phyloP scores from a whole-genome alignment of 2,329 filamentous ascomycete species.

The Sporothrix sp. region DNA sequence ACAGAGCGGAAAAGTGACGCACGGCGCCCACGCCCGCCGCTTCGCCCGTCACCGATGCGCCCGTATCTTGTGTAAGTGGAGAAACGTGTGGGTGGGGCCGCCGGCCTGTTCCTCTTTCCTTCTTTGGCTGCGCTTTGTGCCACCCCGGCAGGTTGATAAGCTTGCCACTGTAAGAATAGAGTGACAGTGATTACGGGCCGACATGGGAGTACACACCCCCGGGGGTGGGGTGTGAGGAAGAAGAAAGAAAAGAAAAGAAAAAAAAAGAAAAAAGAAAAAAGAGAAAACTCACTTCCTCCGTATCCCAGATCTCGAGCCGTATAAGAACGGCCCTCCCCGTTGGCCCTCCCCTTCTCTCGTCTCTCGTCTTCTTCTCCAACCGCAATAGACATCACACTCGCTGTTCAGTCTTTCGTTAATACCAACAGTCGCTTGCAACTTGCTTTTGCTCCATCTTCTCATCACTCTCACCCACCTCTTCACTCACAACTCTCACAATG shows the following conservation, averaged over 20 bases:
- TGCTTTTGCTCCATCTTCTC: neutral
- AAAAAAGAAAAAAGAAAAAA: neutral
- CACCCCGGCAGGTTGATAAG: too few species aligned
- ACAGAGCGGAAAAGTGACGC: too few species aligned
- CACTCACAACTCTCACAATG: constrained; percentile 9
- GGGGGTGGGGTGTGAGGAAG: neutral
- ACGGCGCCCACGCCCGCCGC: too few species aligned
- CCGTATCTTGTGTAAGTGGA: too few species aligned
- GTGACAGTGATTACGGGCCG: neutral
- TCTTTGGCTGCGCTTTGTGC: too few species aligned
- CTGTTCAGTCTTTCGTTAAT: constrained; percentile 13
- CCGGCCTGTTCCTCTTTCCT: too few species aligned
- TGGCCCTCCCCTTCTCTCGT: neutral
- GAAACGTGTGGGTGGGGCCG: too few species aligned
- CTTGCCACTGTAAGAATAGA: neutral
- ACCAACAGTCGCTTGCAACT: neutral
- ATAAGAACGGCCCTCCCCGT: constrained; percentile 2
- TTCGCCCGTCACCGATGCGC: too few species aligned
- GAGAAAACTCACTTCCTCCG: too few species aligned
- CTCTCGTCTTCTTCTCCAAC: neutral
- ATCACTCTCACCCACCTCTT: neutral
- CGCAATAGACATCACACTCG: constrained; percentile 6
- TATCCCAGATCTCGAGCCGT: too few species aligned
- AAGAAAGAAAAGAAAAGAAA: neutral
- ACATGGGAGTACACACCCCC: too few species aligned